A percentile compares a stretch with the other conserved stretches of the same genome.
Evolutionary conservation across 108 stramenopile species (phyloP).

Genomic region (Nitzschia sp.): DNA sequence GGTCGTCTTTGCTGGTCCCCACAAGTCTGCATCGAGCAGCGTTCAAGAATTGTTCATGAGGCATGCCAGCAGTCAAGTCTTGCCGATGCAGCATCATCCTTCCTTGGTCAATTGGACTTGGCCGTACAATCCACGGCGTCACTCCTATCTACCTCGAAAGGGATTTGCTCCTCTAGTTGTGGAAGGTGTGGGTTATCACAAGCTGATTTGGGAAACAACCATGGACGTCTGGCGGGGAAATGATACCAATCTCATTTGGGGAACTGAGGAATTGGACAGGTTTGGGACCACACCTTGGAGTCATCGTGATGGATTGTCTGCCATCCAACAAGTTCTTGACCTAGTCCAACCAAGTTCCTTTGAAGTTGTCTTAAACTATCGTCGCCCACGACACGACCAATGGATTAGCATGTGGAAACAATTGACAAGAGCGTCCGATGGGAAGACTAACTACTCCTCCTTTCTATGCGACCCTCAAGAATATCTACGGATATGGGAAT

Average conservation of each 20-base stretch:
- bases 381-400: constrained; percentile 23
- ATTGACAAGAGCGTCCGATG: constrained; percentile 6
- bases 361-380: constrained; percentile 27
- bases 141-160: constrained; percentile 18
- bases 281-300: constrained; percentile 25
- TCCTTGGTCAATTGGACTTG: constrained; percentile 18
- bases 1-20: constrained; percentile 35
- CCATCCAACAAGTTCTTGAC: constrained; percentile 6
- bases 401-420: constrained; percentile 38
- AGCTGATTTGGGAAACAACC: constrained; percentile 14
- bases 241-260: constrained; percentile 20
- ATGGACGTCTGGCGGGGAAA: constrained; percentile 16
- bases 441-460: neutral
- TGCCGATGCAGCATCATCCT: constrained; percentile 3
- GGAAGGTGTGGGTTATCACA: constrained; percentile 8
- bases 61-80: constrained; percentile 3
- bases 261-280: constrained; percentile 31
- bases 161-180: constrained; percentile 28
- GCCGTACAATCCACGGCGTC: constrained; percentile 23
- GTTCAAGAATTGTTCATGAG: constrained; percentile 36
- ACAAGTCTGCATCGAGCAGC: constrained; percentile 25
- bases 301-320: constrained; percentile 10
- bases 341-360: neutral
- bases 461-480: constrained; percentile 17
- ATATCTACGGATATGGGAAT: constrained; percentile 19